A percentile compares a stretch with the other conserved stretches of the same genome.
Conservation (phyloP, 768 basidiomycete species). For the Lentinus brumalis region DNA sequence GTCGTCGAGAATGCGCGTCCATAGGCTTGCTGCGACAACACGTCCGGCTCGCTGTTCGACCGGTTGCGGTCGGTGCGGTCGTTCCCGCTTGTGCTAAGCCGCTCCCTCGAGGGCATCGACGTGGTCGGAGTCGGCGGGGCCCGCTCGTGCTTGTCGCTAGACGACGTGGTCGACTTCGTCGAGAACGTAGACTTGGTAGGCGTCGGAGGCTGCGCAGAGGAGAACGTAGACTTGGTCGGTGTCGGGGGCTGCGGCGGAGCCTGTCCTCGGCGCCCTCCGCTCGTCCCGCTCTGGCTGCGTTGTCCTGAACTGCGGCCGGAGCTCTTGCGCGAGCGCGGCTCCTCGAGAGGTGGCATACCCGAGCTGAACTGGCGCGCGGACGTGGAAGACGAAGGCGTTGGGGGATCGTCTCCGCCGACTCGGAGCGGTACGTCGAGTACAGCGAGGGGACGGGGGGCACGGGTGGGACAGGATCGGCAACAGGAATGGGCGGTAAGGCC, state of each 20-base stretch:
- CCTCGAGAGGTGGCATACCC: not conserved
- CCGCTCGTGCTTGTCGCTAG: not conserved
- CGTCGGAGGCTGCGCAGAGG: too few species aligned
- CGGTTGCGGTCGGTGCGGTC: conserved; percentile 3
- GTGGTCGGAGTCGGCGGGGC: not conserved
- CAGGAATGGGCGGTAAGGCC: not conserved
- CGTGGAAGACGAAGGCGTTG: not conserved
- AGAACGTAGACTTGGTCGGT: too few species aligned
- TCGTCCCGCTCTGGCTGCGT: not conserved
- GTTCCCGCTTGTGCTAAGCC: not conserved
- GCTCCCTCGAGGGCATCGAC: not conserved
- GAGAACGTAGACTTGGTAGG: too few species aligned
- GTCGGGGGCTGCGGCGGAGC: too few species aligned
- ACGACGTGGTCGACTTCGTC: not conserved
- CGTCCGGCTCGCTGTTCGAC: conserved; percentile 14
- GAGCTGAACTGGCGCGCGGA: conserved; percentile 10
- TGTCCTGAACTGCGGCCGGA: not conserved
- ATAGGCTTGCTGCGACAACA: conserved; percentile 1
- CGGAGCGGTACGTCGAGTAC: conserved; percentile 32
- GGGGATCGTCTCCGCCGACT: conserved; percentile 30
- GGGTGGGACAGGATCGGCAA: not conserved
- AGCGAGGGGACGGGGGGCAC: conserved; percentile 1
- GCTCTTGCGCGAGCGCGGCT: not conserved
- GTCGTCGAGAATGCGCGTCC: conserved; percentile 16
- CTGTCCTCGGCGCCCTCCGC: too few species aligned